Evolutionary conservation across 2,329 filamentous ascomycete genomes (phyloP).

Genomic region (Bipolaris bicolor): DNA sequence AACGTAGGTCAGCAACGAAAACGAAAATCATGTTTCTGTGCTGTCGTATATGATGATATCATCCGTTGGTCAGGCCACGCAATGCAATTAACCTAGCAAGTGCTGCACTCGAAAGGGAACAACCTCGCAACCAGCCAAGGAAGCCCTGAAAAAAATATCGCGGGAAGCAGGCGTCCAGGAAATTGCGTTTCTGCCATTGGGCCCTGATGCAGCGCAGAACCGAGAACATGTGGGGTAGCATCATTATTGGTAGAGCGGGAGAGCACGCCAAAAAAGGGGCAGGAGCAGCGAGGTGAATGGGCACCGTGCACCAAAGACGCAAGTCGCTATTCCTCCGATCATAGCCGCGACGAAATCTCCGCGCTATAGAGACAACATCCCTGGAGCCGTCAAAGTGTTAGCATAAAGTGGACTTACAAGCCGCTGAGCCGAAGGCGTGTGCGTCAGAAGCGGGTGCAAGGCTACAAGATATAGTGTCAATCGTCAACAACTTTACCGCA

Average conservation of each 20-base stretch:
- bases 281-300: background rate
- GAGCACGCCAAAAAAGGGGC: background rate
- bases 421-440: conserved; percentile 1
- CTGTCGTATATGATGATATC: too few species aligned
- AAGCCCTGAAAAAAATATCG: background rate
- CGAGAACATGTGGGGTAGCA: background rate
- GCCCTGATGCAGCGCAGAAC: background rate
- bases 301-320: conserved; percentile 1
- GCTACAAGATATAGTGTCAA: background rate
- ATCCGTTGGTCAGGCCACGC: too few species aligned
- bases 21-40: too few species aligned
- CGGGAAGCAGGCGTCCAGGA: background rate
- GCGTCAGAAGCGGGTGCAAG: background rate
- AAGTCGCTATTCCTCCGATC: background rate
- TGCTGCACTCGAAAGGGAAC: too few species aligned
- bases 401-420: background rate
- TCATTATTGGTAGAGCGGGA: background rate
- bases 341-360: background rate
- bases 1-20: too few species aligned
- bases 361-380: background rate
- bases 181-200: background rate
- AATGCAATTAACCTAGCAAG: too few species aligned
- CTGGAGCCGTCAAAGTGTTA: background rate
- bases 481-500: background rate
- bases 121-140: too few species aligned